phyloP scores from a whole-genome alignment of 2,329 filamentous ascomycete species.

The Aspergillus tanneri region DNA sequence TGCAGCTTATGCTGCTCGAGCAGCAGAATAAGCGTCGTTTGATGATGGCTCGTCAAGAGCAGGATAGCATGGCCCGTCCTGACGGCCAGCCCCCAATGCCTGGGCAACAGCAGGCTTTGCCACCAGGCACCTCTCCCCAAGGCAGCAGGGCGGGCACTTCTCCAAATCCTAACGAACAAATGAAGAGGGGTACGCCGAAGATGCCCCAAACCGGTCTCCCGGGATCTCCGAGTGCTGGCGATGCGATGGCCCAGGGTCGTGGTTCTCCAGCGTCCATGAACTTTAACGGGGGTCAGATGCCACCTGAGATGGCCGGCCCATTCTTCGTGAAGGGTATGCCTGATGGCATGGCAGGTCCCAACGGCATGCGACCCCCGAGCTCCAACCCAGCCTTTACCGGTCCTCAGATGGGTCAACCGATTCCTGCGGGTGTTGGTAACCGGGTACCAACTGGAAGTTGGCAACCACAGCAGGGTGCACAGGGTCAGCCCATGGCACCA shows the following conservation, averaged over 20 bases:
- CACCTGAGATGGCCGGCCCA: conserved; percentile 44
- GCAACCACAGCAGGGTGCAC: conserved; percentile 40
- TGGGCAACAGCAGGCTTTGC: conserved; percentile 48
- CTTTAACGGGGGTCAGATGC: conserved; percentile 54
- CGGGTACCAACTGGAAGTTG: conserved; percentile 45
- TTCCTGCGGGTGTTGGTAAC: conserved; percentile 37
- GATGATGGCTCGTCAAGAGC: conserved; percentile 66
- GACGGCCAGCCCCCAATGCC: conserved; percentile 50
- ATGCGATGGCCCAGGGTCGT: conserved; percentile 55
- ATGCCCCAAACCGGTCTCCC: conserved; percentile 58
- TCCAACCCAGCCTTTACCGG: conserved; percentile 52
- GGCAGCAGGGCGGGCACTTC: conserved; percentile 59
- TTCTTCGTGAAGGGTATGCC: conserved; percentile 49
- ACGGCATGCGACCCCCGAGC: conserved; percentile 60
- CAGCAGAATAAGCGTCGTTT: conserved; percentile 68
- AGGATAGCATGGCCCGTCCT: conserved; percentile 59
- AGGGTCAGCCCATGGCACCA: conserved; percentile 48
- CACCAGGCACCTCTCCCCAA: conserved; percentile 57
- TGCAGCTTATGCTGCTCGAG: conserved; percentile 68
- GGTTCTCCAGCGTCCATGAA: conserved; percentile 61
- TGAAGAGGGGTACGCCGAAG: conserved; percentile 63
- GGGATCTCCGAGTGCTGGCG: conserved; percentile 57
- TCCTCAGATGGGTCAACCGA: conserved; percentile 46
- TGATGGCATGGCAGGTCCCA: conserved; percentile 43
- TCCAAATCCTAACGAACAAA: conserved; percentile 61